Conservation (phyloP, 495 filamentous ascomycete genomes). For the Xylaria flabelliformis region DNA sequence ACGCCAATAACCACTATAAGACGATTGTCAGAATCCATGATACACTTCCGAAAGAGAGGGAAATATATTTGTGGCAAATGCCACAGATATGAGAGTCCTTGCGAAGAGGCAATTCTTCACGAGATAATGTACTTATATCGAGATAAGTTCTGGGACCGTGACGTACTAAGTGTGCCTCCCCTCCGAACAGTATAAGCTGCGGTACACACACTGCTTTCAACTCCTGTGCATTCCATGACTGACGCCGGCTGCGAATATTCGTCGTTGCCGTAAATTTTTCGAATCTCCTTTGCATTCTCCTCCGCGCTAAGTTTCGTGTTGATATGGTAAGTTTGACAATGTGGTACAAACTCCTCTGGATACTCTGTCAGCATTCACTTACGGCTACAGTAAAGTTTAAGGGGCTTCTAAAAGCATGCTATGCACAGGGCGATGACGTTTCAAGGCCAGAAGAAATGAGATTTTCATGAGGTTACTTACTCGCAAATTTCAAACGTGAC, state of each 20-base stretch:
- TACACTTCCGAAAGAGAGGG: neutral
- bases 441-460: neutral
- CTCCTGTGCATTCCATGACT: slow-evolving; percentile 69
- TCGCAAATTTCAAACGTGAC: slow-evolving; percentile 62
- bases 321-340: slow-evolving; percentile 60
- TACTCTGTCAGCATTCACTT: slow-evolving; percentile 5
- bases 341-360: slow-evolving; percentile 57
- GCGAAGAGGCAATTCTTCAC: slow-evolving; percentile 14
- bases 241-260: slow-evolving; percentile 62
- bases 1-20: slow-evolving; percentile 64
- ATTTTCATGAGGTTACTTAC: slow-evolving; percentile 27
- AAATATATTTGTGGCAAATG: slow-evolving; percentile 20
- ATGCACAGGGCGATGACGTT: neutral
- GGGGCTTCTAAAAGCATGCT: neutral
- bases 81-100: neutral
- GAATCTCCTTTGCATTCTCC: slow-evolving; percentile 60
- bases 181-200: slow-evolving; percentile 62
- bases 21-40: slow-evolving; percentile 16
- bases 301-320: slow-evolving; percentile 51
- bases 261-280: slow-evolving; percentile 53
- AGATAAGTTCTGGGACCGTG: slow-evolving; percentile 2
- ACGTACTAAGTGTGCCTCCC: slow-evolving; percentile 58
- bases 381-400: neutral
- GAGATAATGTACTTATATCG: slow-evolving; percentile 5
- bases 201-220: slow-evolving; percentile 64